Conservation (phyloP, 192 early-diverging fungal genomes). For the Coemansia sp. region DNA sequence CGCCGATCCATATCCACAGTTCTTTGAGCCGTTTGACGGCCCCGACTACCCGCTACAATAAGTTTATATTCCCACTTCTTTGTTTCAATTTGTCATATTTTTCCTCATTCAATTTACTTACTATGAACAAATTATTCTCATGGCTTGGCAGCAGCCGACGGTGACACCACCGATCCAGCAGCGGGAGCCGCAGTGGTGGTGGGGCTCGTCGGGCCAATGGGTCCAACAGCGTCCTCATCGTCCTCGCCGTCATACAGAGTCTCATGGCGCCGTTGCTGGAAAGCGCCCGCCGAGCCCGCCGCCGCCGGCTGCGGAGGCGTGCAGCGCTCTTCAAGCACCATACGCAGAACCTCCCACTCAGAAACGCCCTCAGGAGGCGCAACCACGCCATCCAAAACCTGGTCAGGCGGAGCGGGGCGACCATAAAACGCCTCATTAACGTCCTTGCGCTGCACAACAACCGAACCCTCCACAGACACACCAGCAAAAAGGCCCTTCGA, state of each 20-base stretch:
- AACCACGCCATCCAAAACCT: conserved; percentile 75
- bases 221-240: conserved; percentile 11
- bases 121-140: too few species aligned
- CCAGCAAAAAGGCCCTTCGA: conserved; percentile 93
- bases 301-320: conserved; percentile 21
- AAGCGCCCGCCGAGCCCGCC: background rate
- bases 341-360: conserved; percentile 46
- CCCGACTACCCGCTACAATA: conserved; percentile 18
- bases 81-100: background rate
- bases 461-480: conserved; percentile 85
- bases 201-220: background rate
- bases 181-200: background rate
- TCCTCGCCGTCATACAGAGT: conserved; percentile 44
- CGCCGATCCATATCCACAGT: conserved; percentile 8
- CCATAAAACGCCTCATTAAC: conserved; percentile 88
- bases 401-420: conserved; percentile 73
- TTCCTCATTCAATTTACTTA: background rate
- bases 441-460: conserved; percentile 79
- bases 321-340: conserved; percentile 48
- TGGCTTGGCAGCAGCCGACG: background rate
- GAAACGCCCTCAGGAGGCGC: conserved; percentile 59
- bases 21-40: conserved; percentile 9
- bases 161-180: background rate
- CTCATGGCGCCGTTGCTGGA: conserved; percentile 19
- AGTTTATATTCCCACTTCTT: background rate